phyloP scores from a whole-genome alignment of 2,329 filamentous ascomycete species.

The Claviceps lovelessii region DNA sequence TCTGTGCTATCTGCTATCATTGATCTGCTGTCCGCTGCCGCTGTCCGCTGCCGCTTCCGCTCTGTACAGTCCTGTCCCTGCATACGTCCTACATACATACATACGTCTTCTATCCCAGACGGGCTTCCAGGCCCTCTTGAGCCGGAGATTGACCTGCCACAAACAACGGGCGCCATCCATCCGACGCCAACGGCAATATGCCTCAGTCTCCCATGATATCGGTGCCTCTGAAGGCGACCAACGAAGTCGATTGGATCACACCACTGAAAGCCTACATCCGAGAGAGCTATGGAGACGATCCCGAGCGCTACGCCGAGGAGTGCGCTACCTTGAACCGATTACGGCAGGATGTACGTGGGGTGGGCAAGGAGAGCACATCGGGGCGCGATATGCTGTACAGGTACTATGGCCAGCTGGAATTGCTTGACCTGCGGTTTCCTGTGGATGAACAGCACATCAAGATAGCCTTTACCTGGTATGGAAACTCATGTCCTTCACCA shows the following conservation, averaged over 20 bases:
- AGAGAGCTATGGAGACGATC: constrained; percentile 88
- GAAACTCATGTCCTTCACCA: background rate
- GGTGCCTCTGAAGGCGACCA: constrained; percentile 80
- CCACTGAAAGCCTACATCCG: constrained; percentile 90
- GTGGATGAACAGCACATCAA: constrained; percentile 99
- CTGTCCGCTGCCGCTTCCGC: background rate
- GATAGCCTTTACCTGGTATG: constrained; percentile 89
- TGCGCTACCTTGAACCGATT: constrained; percentile 86
- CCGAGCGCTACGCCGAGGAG: constrained; percentile 89
- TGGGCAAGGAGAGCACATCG: constrained; percentile 88
- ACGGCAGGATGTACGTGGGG: constrained; percentile 95
- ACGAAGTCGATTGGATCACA: constrained; percentile 94
- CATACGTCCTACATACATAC: background rate
- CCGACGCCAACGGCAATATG: constrained; percentile 31
- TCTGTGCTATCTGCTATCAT: no score
- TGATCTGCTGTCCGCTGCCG: background rate
- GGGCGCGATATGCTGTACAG: constrained; percentile 87
- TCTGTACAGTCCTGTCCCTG: background rate
- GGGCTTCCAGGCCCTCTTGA: background rate
- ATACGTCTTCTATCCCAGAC: background rate
- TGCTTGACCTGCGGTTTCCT: constrained; percentile 86
- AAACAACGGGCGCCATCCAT: background rate
- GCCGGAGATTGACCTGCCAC: background rate
- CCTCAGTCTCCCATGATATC: constrained; percentile 90
- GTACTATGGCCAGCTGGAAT: constrained; percentile 93